These are phyloP conservation scores for Tricholoma saponaceum DNA, from an alignment of 768 basidiomycete genomes.

Conservation along the genomic window DNA sequence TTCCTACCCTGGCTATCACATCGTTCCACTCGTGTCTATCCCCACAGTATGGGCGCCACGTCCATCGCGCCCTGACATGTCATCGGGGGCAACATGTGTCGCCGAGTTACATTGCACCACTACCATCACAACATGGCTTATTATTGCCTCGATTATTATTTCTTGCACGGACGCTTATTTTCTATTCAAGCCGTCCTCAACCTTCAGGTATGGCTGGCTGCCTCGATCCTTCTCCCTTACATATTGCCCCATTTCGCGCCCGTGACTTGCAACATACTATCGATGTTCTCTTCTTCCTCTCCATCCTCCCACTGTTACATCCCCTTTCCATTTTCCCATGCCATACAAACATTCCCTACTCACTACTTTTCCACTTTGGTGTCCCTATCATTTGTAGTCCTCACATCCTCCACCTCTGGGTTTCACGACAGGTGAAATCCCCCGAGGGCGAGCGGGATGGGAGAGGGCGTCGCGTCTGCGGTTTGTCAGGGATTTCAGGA, in stretches of 20 bases:
- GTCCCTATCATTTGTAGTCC: slow-evolving; percentile 51
- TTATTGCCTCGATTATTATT: slow-evolving; percentile 26
- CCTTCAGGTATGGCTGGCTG: slow-evolving; percentile 13
- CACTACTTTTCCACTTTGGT: slow-evolving; percentile 10
- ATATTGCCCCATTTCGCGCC: slow-evolving; percentile 26
- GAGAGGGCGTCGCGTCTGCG: slow-evolving; percentile 69
- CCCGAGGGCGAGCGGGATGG: slow-evolving; percentile 55
- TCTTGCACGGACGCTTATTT: slow-evolving; percentile 76
- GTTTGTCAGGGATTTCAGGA: slow-evolving; percentile 15
- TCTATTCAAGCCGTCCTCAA: slow-evolving; percentile 44
- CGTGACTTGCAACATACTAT: slow-evolving; percentile 21
- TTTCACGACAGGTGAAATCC: slow-evolving; percentile 20
- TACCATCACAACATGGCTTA: slow-evolving; percentile 22
- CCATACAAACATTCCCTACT: slow-evolving; percentile 12
- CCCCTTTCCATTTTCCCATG: slow-evolving; percentile 2
- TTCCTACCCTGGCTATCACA: slow-evolving; percentile 11
- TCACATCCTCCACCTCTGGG: slow-evolving; percentile 58
- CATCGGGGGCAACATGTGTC: slow-evolving; percentile 15
- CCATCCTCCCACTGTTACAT: slow-evolving; percentile 2
- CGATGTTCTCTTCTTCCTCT: slow-evolving; percentile 17
- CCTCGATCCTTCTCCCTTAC: slow-evolving; percentile 18
- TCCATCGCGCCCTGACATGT: neutral
- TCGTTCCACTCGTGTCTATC: neutral
- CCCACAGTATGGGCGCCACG: neutral
- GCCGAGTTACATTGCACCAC: slow-evolving; percentile 23